Conservation (phyloP, 495 filamentous ascomycete genomes). For the Immersiella caudata region DNA sequence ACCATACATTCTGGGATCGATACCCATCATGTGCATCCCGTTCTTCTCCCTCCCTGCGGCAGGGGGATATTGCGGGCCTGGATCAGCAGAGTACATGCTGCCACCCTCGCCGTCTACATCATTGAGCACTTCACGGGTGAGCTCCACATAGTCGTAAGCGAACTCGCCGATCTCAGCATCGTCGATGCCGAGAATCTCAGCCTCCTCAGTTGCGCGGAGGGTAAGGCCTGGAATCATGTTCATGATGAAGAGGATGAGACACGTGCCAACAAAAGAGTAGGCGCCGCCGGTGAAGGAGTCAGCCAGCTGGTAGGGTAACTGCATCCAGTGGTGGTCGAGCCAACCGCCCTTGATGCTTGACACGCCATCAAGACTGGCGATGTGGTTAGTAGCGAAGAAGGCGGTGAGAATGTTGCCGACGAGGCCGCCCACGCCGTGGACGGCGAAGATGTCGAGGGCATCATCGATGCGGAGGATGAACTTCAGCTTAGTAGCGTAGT, state of each 20-base stretch:
- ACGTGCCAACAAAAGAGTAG: constrained; percentile 87
- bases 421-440: constrained; percentile 84
- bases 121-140: constrained; percentile 80
- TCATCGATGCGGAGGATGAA: constrained; percentile 86
- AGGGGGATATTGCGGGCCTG: constrained; percentile 9
- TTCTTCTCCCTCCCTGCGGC: constrained; percentile 25
- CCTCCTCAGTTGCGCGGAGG: constrained; percentile 79
- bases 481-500: constrained; percentile 97
- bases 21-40: constrained; percentile 14
- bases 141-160: constrained; percentile 97
- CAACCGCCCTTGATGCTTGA: constrained; percentile 78
- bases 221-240: constrained; percentile 83
- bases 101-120: constrained; percentile 52
- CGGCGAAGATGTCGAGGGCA: constrained; percentile 91
- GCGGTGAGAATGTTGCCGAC: constrained; percentile 85
- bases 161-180: constrained; percentile 97
- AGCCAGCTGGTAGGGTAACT: constrained; percentile 85
- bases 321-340: constrained; percentile 88
- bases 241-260: constrained; percentile 83
- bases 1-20: constrained; percentile 24
- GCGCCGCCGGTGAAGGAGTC: constrained; percentile 80
- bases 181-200: constrained; percentile 90
- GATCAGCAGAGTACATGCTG: constrained; percentile 39
- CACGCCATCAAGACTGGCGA: constrained; percentile 82
- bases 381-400: constrained; percentile 92